These are phyloP conservation scores for Quercus mongolica DNA, from an alignment of 306 rosid genomes.

Conservation along the genomic window DNA sequence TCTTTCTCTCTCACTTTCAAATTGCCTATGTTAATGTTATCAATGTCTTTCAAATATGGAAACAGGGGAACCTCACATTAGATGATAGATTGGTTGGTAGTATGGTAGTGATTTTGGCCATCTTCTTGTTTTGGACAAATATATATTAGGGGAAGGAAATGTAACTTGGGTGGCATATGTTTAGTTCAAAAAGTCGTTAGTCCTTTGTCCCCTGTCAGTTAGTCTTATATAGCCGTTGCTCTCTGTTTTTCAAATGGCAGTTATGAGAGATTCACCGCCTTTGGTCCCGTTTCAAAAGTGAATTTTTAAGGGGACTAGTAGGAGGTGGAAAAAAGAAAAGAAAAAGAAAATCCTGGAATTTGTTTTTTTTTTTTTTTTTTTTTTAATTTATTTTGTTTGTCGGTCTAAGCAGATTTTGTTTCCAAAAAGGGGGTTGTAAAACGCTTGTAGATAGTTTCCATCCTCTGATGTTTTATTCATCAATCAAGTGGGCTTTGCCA, in stretches of 20 bases:
- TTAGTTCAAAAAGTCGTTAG: constrained; percentile 66
- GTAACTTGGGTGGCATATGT: constrained; percentile 51
- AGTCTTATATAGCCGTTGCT: constrained; percentile 62
- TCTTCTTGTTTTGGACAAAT: constrained; percentile 51
- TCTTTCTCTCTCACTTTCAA: not conserved
- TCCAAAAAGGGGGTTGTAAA: constrained; percentile 9
- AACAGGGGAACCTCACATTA: constrained; percentile 59
- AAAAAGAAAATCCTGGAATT: not conserved
- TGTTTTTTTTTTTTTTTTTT: constrained; percentile 4
- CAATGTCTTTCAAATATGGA: constrained; percentile 42
- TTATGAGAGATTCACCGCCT: constrained; percentile 56
- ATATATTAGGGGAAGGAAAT: constrained; percentile 32
- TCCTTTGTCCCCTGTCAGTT: constrained; percentile 33
- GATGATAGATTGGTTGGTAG: constrained; percentile 38
- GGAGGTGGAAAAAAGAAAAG: constrained; percentile 46
- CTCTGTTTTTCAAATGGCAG: constrained; percentile 61
- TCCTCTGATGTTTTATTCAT: constrained; percentile 4
- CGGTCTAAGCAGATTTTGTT: not conserved
- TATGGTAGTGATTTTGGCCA: constrained; percentile 47
- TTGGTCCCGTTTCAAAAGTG: constrained; percentile 17
- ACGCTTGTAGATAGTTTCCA: constrained; percentile 15
- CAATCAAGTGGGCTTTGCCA: constrained; percentile 21
- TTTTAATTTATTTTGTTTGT: too few species aligned
- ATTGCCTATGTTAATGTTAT: constrained; percentile 16
- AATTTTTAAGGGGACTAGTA: constrained; percentile 26